phyloP scores from a whole-genome alignment of 1,139 yeast species.

The Pneumocystis murina region DNA sequence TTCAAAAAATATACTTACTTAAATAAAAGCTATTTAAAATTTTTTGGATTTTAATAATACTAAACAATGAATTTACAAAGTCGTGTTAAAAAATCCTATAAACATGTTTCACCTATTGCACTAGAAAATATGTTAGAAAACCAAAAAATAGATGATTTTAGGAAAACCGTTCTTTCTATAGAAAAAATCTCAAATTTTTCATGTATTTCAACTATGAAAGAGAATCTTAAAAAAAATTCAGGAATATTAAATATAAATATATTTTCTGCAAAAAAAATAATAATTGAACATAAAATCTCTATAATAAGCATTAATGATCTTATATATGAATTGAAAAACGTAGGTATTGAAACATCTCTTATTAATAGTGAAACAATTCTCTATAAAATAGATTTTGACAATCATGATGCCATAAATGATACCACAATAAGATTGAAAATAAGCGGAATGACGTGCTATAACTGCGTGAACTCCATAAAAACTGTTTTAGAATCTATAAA shows the following conservation, averaged over 20 bases:
- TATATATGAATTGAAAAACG: background rate
- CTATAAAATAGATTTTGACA: background rate
- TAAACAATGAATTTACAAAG: background rate
- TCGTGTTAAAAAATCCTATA: background rate
- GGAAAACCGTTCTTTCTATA: background rate
- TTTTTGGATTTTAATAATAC: background rate
- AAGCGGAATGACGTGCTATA: constrained; percentile 78
- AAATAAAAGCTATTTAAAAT: background rate
- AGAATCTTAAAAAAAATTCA: background rate
- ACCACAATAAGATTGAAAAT: constrained; percentile 22
- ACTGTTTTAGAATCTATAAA: constrained; percentile 32
- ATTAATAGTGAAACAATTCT: background rate
- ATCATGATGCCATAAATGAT: background rate
- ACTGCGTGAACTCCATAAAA: constrained; percentile 57
- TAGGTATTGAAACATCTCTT: background rate
- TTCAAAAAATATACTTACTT: background rate
- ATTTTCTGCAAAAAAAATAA: background rate
- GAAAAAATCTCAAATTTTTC: background rate
- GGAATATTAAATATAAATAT: background rate
- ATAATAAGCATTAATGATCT: background rate
- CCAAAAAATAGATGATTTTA: background rate
- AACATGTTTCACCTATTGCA: background rate
- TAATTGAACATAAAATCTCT: background rate
- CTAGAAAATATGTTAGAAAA: background rate
- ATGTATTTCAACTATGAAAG: background rate